Conservation (phyloP, 345 rosid species). For the Boechera retrofracta region DNA sequence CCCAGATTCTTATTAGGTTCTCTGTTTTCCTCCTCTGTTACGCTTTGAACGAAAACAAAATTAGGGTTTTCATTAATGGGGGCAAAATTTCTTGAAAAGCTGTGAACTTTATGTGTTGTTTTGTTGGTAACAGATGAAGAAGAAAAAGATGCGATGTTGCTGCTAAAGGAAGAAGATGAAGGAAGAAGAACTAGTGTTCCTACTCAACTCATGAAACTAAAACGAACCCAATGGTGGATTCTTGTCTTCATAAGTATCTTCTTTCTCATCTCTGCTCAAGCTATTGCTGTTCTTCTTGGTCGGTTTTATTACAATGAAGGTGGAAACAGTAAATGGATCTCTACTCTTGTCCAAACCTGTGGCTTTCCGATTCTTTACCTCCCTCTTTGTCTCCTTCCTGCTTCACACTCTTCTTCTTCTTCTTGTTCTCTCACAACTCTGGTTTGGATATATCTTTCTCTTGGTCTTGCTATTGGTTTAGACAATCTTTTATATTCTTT, state of each 20-base stretch:
- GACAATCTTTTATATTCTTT: conserved; percentile 70
- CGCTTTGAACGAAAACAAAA: neutral
- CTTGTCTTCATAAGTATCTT: conserved; percentile 48
- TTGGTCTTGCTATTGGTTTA: conserved; percentile 66
- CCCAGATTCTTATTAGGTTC: neutral
- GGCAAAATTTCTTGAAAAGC: neutral
- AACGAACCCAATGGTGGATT: conserved; percentile 69
- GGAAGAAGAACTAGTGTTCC: conserved; percentile 2
- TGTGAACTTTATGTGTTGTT: neutral
- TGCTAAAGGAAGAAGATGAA: conserved; percentile 21
- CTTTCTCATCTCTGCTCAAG: conserved; percentile 64
- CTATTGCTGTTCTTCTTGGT: conserved; percentile 58
- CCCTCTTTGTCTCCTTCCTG: conserved; percentile 59
- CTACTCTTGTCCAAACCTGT: conserved; percentile 44
- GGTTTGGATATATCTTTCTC: conserved; percentile 54
- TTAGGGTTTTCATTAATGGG: neutral
- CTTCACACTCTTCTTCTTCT: conserved; percentile 36
- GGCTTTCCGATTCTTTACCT: conserved; percentile 71
- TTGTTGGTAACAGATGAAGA: conserved; percentile 23
- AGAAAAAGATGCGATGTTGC: conserved; percentile 15
- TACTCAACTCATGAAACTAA: conserved; percentile 44
- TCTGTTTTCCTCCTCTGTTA: neutral
- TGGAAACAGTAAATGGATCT: conserved; percentile 46
- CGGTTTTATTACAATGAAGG: conserved; percentile 38
- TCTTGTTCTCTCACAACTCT: conserved; percentile 48